phyloP scores from a whole-genome alignment of 2,329 filamentous ascomycete genomes.

The Neofusicoccum kwambonambiense region DNA sequence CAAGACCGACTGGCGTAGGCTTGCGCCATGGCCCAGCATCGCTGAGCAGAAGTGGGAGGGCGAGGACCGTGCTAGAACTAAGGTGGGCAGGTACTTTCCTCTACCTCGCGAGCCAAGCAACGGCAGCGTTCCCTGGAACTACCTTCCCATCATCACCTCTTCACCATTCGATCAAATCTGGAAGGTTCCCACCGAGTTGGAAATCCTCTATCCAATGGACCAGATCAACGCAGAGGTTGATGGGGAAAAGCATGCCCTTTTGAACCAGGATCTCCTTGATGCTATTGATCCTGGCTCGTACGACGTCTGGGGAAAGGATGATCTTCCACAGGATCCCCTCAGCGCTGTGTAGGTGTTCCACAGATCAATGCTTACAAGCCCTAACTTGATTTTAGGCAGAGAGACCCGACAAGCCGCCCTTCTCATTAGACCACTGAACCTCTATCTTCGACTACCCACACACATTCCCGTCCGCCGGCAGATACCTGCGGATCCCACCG shows the following conservation, averaged over 20 bases:
- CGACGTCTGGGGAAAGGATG: conserved; percentile 6
- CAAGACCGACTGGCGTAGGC: conserved; percentile 28
- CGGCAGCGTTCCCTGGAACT: conserved; percentile 42
- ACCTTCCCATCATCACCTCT: conserved; percentile 38
- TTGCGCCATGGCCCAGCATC: conserved; percentile 42
- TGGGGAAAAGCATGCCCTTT: conserved; percentile 14
- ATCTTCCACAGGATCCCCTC: background rate
- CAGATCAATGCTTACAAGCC: background rate
- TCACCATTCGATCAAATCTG: conserved; percentile 40
- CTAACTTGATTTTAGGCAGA: background rate
- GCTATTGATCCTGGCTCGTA: conserved; percentile 16
- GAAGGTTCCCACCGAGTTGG: conserved; percentile 37
- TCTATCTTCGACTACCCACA: background rate
- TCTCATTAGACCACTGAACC: background rate
- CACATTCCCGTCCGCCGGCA: background rate
- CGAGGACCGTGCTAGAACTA: conserved; percentile 45
- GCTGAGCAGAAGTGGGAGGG: conserved; percentile 50
- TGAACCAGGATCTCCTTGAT: conserved; percentile 20
- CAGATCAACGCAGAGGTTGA: conserved; percentile 24
- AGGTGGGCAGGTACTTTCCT: conserved; percentile 43
- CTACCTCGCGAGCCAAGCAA: conserved; percentile 44
- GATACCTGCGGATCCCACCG: background rate
- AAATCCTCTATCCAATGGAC: conserved; percentile 38
- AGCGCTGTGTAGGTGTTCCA: background rate
- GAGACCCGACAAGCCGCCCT: background rate